Evolutionary conservation across 2,329 filamentous ascomycete genomes (phyloP), one percentile per base, ranked within the genome.

Genomic region (Talaromyces sp.): DNA sequence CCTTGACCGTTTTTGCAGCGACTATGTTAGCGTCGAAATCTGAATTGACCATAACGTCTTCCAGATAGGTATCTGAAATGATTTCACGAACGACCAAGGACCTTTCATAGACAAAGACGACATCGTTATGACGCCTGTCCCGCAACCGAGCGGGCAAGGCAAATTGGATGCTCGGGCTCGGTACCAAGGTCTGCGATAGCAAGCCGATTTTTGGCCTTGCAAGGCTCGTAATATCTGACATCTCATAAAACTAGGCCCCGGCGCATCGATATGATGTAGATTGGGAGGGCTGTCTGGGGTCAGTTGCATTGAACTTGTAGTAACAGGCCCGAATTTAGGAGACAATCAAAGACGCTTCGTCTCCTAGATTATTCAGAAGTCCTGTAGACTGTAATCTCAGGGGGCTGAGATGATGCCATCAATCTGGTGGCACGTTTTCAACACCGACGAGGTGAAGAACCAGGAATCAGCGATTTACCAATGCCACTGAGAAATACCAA

Each of bases 101-200:
- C 68, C 90, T 86, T 69, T 96, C 90, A 62, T 93, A 91, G 65
- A 99, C 85, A 71, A 97, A 92, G 43, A 93, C 89, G 68, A 97
- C 87, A 79, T 98, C 93, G 70, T 95, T 93, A 66, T 88, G 83
- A 50, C 83, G 78, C 60, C 83, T 82, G 63, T 88, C 88, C 65
- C 93, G 86, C 66, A 98, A 82, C 66, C 89, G 87, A n/a, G 89
- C 91, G 13, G 93, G 91, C 14, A 97, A 80, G 50, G 97, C 89
- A 81, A 86, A 90, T 73, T 89, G 89, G 64, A 90, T 85, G 41
- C 90, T 81, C 1, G 93, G 90, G 68, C 91, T 96, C 62, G 88
- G 85, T 60, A 94, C 82, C 35, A 96, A 75, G 0, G 93, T 97
- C 72, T 86, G 88, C 0, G 92, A 92, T 54, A 98, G 82, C 37